Evolutionary conservation across 257 asterid genomes (phyloP).

Genomic region (Solanum virginianum): DNA sequence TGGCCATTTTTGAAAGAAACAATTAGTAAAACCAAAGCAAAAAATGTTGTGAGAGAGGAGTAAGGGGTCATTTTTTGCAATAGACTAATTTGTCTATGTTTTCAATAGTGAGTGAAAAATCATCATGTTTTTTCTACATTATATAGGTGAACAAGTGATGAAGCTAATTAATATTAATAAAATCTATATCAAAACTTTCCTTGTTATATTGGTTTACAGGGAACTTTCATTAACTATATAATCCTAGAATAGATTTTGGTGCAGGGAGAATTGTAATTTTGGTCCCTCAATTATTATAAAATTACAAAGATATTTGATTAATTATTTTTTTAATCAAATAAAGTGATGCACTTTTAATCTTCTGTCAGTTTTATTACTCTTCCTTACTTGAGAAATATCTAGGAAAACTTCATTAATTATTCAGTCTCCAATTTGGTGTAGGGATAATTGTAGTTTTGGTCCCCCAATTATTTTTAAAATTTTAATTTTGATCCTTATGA

Average conservation of each 20-base stretch:
- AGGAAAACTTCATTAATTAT: background rate
- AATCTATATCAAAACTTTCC: background rate
- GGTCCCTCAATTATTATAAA: background rate
- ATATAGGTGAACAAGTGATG: background rate
- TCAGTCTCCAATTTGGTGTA: background rate
- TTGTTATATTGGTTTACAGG: background rate
- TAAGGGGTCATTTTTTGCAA: background rate
- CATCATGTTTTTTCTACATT: background rate
- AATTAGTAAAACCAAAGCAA: background rate
- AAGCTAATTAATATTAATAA: background rate
- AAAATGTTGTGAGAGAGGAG: background rate
- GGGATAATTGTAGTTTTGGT: background rate
- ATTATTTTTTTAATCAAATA: background rate
- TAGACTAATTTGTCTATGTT: background rate
- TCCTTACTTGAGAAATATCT: background rate
- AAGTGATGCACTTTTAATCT: background rate
- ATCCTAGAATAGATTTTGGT: background rate
- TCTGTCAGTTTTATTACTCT: background rate
- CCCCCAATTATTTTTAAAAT: background rate
- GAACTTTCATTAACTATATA: background rate
- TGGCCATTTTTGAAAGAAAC: background rate
- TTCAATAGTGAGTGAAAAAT: background rate
- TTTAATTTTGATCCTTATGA: background rate
- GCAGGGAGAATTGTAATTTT: background rate
- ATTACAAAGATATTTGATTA: background rate